Evolutionary conservation across 441 rosid species (phyloP).

Genomic region (Aleurites moluccanus): DNA sequence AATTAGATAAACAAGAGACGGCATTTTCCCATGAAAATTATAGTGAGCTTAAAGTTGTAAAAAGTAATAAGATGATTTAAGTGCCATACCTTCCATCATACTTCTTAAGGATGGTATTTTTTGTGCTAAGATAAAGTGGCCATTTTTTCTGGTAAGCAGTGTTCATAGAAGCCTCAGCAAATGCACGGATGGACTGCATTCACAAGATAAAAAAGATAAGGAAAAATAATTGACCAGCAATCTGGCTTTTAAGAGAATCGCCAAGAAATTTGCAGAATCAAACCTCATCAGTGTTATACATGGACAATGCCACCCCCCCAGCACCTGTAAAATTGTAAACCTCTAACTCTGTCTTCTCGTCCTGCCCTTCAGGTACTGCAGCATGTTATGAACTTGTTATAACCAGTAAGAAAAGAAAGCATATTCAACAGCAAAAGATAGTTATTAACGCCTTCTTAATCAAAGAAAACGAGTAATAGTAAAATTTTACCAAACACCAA

Average conservation of each 20-base stretch:
- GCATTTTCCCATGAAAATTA: background rate
- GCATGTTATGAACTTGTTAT: background rate
- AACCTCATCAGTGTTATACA: constrained; percentile 89
- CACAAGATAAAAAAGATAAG: constrained; percentile 12
- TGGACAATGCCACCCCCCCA: constrained; percentile 75
- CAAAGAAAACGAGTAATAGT: constrained; percentile 13
- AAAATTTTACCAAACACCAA: constrained; percentile 59
- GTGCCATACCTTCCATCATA: constrained; percentile 79
- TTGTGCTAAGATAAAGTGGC: constrained; percentile 94
- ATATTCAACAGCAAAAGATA: background rate
- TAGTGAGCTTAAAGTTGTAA: background rate
- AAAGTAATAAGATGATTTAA: background rate
- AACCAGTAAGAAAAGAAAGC: background rate
- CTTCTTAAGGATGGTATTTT: constrained; percentile 82
- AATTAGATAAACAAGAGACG: constrained; percentile 4
- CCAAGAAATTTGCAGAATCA: constrained; percentile 4
- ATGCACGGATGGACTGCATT: constrained; percentile 69
- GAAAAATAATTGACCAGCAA: background rate
- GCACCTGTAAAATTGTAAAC: constrained; percentile 63
- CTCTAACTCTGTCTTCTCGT: constrained; percentile 52
- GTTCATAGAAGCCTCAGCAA: constrained; percentile 85
- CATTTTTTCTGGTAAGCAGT: constrained; percentile 82
- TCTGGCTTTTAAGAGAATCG: background rate
- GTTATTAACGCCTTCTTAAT: background rate
- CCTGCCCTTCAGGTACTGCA: constrained; percentile 57